Evolutionary conservation across 371 early-diverging fungal genomes (phyloP), one percentile per base, ranked within the genome.

Genomic region (Rhizopus delemar): DNA sequence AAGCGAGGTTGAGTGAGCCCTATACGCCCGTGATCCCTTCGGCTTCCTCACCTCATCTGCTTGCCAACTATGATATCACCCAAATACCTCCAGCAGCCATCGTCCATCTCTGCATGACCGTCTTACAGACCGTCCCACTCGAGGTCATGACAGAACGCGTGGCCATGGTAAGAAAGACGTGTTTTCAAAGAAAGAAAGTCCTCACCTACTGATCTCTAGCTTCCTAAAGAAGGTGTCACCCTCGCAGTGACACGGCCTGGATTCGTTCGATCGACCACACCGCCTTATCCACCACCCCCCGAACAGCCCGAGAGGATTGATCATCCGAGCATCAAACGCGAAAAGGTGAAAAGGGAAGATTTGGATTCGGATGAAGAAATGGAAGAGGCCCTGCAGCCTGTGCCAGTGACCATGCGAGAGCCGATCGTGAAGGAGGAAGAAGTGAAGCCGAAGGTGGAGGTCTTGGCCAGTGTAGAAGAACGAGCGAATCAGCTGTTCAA

Each of bases 391-490:
- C 41, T 38, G 0, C 51, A 49, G 28, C 41, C 46, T 1, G 43
- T 51, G 29, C 36, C 33, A 35, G 51, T 3, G 59, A 15, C 13
- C 46, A 62, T 38, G 62, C 31, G 35, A 45, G 59, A 34, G 16
- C 16, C 15, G 3, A 43, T 39, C 8, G 34, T 16, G 0, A 43
- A 34, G 5, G 34, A 50, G 45, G 35, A 58, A n/a, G 59, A 67
- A 33, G 15, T 29, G 0, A 63, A 63, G 7, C 60, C 58, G 4
- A 59, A 53, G 28, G 58, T 64, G 5, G 70, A 67, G 8, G 43
- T 63, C 0, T 43, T 79, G 13, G 69, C 76, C 0, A 79, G 79
- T 60, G 74, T 66, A 4, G 66, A 80, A 59, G 80, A 80, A 52
- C 68, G 80, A 7, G 80, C 75, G 0, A 69, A 57, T 22, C 75